phyloP scores from a whole-genome alignment of 306 rosid genomes.

The Cucurbita argyrosperma region DNA sequence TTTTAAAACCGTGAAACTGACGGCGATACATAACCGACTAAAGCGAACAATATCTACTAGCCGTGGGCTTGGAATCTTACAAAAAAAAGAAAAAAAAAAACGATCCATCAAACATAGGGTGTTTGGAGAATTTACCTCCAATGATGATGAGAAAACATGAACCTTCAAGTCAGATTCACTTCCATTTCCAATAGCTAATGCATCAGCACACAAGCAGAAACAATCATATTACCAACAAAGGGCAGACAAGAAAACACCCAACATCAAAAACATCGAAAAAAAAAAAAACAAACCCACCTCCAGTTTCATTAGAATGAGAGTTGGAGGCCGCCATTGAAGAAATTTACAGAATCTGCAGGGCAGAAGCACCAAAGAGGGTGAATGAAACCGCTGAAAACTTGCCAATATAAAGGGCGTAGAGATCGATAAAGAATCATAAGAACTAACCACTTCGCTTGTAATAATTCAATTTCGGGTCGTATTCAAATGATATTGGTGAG shows the following conservation, averaged over 20 bases:
- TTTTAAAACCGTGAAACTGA: too few relatives aligned
- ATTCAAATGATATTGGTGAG: background rate
- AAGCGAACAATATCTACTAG: too few relatives aligned
- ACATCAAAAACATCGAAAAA: background rate
- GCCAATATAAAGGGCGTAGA: background rate
- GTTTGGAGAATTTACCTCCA: slow-evolving; percentile 45
- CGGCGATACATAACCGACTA: too few relatives aligned
- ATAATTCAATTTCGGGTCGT: background rate
- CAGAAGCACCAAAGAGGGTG: background rate
- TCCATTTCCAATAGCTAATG: slow-evolving; percentile 39
- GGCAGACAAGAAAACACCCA: background rate
- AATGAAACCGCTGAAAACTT: background rate
- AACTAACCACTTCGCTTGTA: background rate
- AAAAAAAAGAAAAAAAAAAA: background rate
- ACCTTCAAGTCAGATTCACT: slow-evolving; percentile 36
- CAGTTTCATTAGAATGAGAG: background rate
- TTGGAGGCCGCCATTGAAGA: background rate
- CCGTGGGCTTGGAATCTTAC: too few relatives aligned
- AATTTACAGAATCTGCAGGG: background rate
- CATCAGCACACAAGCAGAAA: slow-evolving; percentile 9
- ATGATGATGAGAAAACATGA: slow-evolving; percentile 60
- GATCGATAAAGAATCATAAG: background rate
- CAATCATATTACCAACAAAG: background rate
- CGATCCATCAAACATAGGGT: background rate
- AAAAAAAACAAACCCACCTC: background rate